Evolutionary conservation across 805 yeast species (phyloP).

Genomic region (Metschnikowia borealis): DNA sequence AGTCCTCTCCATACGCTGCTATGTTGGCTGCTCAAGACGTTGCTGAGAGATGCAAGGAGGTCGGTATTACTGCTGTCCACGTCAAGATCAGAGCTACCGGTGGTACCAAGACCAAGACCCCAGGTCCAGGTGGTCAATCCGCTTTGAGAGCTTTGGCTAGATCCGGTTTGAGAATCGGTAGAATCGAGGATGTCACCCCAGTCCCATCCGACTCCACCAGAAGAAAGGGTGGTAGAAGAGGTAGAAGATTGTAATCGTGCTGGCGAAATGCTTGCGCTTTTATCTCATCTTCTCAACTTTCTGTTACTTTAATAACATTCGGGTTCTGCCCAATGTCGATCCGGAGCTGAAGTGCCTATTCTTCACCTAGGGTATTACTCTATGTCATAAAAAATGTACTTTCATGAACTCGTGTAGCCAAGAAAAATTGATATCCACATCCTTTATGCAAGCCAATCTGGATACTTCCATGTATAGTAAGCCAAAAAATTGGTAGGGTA

Average conservation of each 20-base stretch:
- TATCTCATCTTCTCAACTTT: constrained; percentile 6
- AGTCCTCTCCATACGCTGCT: constrained; percentile 99
- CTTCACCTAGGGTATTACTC: constrained; percentile 3
- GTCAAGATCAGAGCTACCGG: constrained; percentile 99
- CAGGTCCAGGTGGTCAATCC: constrained; percentile 99
- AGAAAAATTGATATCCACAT: too few species aligned
- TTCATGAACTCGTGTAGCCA: constrained; percentile 6
- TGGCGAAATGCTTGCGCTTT: constrained; percentile 6
- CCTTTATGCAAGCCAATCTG: too few species aligned
- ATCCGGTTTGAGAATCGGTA: constrained; percentile 99
- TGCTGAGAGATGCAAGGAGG: constrained; percentile 98
- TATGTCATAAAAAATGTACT: constrained; percentile 15
- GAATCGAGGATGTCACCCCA: constrained; percentile 99
- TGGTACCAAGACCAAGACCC: constrained; percentile 99
- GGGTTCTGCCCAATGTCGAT: neutral
- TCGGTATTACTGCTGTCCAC: constrained; percentile 99
- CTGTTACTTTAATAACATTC: constrained; percentile 12
- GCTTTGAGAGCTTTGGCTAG: constrained; percentile 99
- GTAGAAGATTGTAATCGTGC: constrained; percentile 84
- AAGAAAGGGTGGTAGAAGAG: constrained; percentile 99
- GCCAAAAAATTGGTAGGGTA: too few species aligned
- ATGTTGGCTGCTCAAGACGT: constrained; percentile 99
- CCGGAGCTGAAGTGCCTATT: constrained; percentile 13
- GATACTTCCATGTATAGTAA: too few species aligned
- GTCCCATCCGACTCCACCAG: constrained; percentile 99